A percentile compares a stretch with the other conserved stretches of the same genome.
Conservation (phyloP, 2,329 filamentous ascomycete genomes). For the Alternaria arbusti region DNA sequence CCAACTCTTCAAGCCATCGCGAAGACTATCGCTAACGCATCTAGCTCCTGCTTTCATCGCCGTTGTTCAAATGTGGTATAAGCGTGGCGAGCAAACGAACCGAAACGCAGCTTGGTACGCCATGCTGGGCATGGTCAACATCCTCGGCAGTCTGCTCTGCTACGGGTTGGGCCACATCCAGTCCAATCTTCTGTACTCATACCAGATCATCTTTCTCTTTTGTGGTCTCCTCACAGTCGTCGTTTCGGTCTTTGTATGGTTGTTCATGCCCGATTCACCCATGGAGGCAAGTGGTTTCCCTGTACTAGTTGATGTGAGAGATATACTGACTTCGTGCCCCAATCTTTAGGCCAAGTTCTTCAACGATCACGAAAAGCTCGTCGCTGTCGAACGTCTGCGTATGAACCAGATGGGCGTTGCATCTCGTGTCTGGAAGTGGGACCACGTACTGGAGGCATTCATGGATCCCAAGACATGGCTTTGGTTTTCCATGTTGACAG, state of each 20-base stretch:
- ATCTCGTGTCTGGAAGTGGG: conserved; percentile 58
- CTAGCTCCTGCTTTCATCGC: conserved; percentile 40
- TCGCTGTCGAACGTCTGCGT: conserved; percentile 62
- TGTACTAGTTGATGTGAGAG: neutral
- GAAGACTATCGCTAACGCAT: neutral
- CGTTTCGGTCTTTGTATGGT: conserved; percentile 57
- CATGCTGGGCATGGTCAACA: conserved; percentile 66
- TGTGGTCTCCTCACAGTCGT: conserved; percentile 56
- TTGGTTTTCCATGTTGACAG: conserved; percentile 56
- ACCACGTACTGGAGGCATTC: conserved; percentile 61
- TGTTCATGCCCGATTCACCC: conserved; percentile 69
- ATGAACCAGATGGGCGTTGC: conserved; percentile 53
- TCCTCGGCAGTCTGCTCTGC: conserved; percentile 61
- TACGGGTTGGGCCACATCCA: conserved; percentile 66
- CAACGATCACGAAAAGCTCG: conserved; percentile 60
- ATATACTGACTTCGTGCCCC: neutral
- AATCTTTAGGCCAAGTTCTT: conserved; percentile 58
- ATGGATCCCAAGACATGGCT: conserved; percentile 66
- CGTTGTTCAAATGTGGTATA: conserved; percentile 62
- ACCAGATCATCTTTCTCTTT: conserved; percentile 47
- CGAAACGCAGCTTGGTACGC: conserved; percentile 65
- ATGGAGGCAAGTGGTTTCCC: conserved; percentile 48
- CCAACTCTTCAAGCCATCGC: neutral
- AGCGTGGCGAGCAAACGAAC: conserved; percentile 64
- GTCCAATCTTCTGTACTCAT: conserved; percentile 50